Base-by-base conservation (phyloP, 345 rosid genomes). In the Euphorbia peplus region DNA sequence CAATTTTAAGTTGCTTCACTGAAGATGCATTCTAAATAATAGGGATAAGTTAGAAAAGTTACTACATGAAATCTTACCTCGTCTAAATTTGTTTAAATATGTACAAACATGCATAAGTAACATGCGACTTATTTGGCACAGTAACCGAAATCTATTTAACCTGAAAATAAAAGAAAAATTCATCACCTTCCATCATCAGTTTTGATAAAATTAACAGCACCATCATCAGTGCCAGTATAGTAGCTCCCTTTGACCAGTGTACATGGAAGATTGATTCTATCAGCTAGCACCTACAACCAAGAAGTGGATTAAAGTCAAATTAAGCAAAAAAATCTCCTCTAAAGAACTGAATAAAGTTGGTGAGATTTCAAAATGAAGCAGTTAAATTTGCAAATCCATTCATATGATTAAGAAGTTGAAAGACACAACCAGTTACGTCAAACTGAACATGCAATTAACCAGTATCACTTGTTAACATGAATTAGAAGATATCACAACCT, bases 211-310 rank as follows among this genome's bases (percentile, higher is more conserved):
- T 90, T 89, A 76, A 93, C 91, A 63, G 97, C 97, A 56, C 98
- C 98, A 72, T 90, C 97, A 79, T 93, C 98, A 8, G 98, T 90
- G 73, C 98, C 98, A 66, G 98, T 90, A 61, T 90, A 93, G 83
- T 84, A 93, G 85, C 97, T 93, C 52, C 96, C 96, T 78, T 93
- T 93, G 66, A 93, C 91, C 85, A 93, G 85, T 90, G 86, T 85
- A 74, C 98, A 90, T 14, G 98, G 97, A 68, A 93, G 92, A 76
- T 82, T 87, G 64, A 93, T 81, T 78, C 70, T 90, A 81, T 93
- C 98, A 62, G 97, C 97, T 64, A 93, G 85, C 60, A 90, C 96
- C 98, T 93, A 76, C 65, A 66, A 76, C 51, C 73, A 63, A 61
- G 69, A 83, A 56, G 26, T 67, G n/a, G 52, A 70, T 71, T 56